Evolutionary conservation across 2,329 filamentous ascomycete genomes (phyloP), one percentile per base, ranked within the genome.

Genomic region (Pyrenochaeta sp.): DNA sequence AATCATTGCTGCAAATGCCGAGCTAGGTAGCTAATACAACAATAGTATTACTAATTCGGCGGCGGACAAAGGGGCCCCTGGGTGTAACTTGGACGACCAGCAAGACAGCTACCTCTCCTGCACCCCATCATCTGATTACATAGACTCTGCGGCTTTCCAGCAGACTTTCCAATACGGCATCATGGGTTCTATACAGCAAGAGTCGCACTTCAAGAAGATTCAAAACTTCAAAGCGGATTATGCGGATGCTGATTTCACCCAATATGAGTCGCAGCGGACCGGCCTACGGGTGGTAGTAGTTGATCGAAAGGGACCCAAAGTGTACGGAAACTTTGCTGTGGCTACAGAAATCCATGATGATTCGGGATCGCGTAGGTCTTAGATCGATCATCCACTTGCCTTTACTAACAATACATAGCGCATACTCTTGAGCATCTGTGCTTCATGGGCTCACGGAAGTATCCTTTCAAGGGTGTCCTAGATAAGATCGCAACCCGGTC

Each of bases 271-370:
- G 5, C 88, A 92, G 69, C 86, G 92, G 63, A 99, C 94, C 62
- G 95, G 95, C 51, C 95, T 99, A 92, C 90, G 93, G 67, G 91
- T 97, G 34, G 88, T 97, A 40, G 91, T 97, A 49, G 92, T 96
- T 67, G 91, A 98, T 75, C 90, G 93, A 68, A 88, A 95, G 75
- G 94, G 95, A 0, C 95, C 95, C n/a, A 98, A 97, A 78, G 72
- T 76, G 2, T 90, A 91, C 67, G 95, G 95, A 34, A 97, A 96
- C 79, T 99, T 99, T 78, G 90, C 93, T 34, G 85, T 99, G 52
- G 95, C 95, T 34, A 99, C 95, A 2, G 95, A 99, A 79, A 98
- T 99, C 69, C 90, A 96, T 70, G 95, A 99, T 80, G 93, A 99
- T 77, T 98, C 94, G 10, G 95, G 95, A 40, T 91, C 95, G 13